Evolutionary conservation across 2,329 filamentous ascomycete genomes (phyloP).

Genomic region (Fusarium sp.): DNA sequence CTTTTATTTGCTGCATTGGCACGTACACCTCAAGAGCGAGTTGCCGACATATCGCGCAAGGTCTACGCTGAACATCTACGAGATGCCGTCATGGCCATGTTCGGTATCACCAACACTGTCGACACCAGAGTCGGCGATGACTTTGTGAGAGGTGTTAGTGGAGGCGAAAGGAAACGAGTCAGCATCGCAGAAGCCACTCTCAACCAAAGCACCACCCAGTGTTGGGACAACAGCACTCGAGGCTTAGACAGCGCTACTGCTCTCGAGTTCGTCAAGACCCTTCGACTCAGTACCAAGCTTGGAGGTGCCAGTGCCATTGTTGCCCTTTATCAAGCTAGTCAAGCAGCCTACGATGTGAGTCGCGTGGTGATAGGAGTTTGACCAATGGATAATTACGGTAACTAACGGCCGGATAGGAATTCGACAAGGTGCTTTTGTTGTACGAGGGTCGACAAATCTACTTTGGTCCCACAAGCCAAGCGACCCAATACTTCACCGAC

Average conservation of each 20-base stretch:
- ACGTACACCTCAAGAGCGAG: conserved; percentile 70
- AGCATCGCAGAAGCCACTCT: conserved; percentile 55
- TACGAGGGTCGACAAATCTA: conserved; percentile 78
- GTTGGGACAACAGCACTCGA: conserved; percentile 79
- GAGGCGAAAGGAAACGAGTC: conserved; percentile 65
- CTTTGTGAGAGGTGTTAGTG: conserved; percentile 70
- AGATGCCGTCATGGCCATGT: conserved; percentile 81
- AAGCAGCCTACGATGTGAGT: conserved; percentile 54
- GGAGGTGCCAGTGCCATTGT: conserved; percentile 70
- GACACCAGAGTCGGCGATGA: conserved; percentile 81
- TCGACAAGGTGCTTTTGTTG: conserved; percentile 78
- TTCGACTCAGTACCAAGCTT: conserved; percentile 73
- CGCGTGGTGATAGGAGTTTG: too few species aligned
- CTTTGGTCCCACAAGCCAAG: conserved; percentile 37
- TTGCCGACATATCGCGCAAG: conserved; percentile 60
- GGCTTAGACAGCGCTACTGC: conserved; percentile 76
- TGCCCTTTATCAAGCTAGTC: conserved; percentile 75
- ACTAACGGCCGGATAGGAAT: conserved; percentile 48
- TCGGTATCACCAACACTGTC: conserved; percentile 77
- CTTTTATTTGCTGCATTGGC: conserved; percentile 80
- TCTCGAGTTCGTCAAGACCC: conserved; percentile 73
- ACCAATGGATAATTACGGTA: too few species aligned
- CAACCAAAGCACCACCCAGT: conserved; percentile 66
- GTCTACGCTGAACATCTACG: conserved; percentile 72
- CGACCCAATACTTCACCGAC: conserved; percentile 45